Percentiles rank a stretch among this genome's conserved stretches.
Conservation (phyloP, 129 eudicot genomes). For the Tagetes patula region DNA sequence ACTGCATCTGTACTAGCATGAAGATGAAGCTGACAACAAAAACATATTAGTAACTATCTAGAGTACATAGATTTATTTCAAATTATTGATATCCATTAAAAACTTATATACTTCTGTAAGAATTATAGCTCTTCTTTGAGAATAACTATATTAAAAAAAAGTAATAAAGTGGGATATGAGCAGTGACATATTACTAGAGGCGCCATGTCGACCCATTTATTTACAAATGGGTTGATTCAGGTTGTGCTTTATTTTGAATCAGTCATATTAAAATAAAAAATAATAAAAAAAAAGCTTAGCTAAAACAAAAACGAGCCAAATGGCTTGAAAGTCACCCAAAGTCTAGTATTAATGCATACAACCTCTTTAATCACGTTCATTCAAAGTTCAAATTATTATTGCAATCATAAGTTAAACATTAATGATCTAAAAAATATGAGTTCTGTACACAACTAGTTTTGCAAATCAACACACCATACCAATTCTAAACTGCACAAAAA, state of each 20-base stretch:
- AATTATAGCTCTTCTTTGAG: neutral
- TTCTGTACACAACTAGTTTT: neutral
- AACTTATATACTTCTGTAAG: neutral
- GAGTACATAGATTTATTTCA: neutral
- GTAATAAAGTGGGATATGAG: neutral
- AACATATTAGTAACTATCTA: neutral
- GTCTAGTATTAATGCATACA: neutral
- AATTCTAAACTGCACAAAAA: neutral
- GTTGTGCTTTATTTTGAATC: neutral
- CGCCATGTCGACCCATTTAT: neutral
- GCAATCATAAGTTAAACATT: neutral
- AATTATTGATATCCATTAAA: neutral
- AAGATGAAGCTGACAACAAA: constrained; percentile 68
- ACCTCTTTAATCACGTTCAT: neutral
- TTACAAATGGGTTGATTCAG: neutral
- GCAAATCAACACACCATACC: neutral
- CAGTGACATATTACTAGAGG: neutral
- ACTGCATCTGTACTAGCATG: constrained; percentile 78
- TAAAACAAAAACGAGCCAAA: neutral
- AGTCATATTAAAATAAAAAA: neutral
- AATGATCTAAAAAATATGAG: neutral
- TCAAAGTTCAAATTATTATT: neutral
- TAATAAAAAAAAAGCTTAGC: neutral
- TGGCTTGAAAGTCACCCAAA: constrained; percentile 2
- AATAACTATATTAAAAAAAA: neutral